Evolutionary conservation across 345 rosid genomes (phyloP), one percentile per base, ranked within the genome.

Genomic region (Syzygium aqueum): DNA sequence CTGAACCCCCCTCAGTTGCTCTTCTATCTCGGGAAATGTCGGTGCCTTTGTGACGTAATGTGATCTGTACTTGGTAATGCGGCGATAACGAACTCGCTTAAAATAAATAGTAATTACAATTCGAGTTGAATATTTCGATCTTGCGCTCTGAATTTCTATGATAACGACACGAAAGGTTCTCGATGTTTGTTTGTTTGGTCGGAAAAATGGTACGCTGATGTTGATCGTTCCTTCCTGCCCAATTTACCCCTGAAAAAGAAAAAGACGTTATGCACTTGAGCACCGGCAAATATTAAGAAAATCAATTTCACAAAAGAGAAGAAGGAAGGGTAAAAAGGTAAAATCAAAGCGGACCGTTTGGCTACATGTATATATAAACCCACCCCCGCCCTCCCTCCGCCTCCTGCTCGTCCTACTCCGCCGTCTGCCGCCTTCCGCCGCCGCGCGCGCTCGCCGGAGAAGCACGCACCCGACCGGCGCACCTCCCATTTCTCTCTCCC

Each of bases 21-120:
- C 13, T 19, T 56, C 63, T 5, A 56, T 56, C n/a, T 56, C 11
- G 12, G 11, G n/a, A 56, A 56, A 56, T 56, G 63, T 23, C 12
- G 1, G 5, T 8, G 3, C n/a, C 12, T 13, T 54, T 23, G 63
- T 23, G 63, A 56, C 5, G 27, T 21, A 17, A 2, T 19, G 3
- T 0, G 0, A 73, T 10, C 0, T 17, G 2, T 19, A 33, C 2
- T 17, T 8, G 4, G 14, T 21, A 19, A 33, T 4, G 49, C 2
- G 7, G 2, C 0, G 0, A 73, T 33, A 19, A 73, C 0, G 0
- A 2, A 7, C 1, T 61, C 0, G 4, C 19, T n/a, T 61, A n/a
- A 61, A n/a, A 61, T 61, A 59, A 57, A 4, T 3, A 17, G 1
- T 2, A 33, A 8, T 73, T 19, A 9, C 8, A 12, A 19, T 19